Evolutionary conservation across 805 yeast genomes (phyloP), one percentile per base, ranked within the genome.

Genomic region (Candida tallmaniae): DNA sequence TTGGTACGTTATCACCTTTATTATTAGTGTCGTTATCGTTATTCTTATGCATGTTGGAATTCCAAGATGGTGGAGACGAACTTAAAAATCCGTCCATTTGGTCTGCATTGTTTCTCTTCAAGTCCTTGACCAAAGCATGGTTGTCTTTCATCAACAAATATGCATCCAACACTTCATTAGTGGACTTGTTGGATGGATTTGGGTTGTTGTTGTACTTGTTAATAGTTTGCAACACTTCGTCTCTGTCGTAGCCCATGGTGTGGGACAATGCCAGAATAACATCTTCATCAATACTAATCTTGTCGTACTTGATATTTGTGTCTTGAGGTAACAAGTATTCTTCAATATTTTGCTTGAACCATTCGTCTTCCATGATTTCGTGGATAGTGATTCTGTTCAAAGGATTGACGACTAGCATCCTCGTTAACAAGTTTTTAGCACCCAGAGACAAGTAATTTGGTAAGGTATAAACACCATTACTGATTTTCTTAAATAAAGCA

Each of bases 341-440:
- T 20, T 90, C 85, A 44, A 90, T 75, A 35, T 76, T 87, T 8
- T 76, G 76, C 46, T 77, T 80, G 62, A 89, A 89, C 97, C 97
- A 89, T 44, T 84, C 89, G 56, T 90, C 96, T 52, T 87, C 83
- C 81, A 88, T 79, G 29, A 90, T 86, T 55, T 86, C 96, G 51
- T 80, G 86, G 30, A 90, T 86, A 9, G 96, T 88, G 41, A 90
- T 89, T 65, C 97, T 78, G 55, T 88, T 87, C 54, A 89, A 68
- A 23, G 97, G 97, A 54, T 89, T 88, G 19, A 90, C 97, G 42
- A 89, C 95, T 38, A 89, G 73, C 97, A 90, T 90, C 54, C 82
- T 77, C 24, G 89, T 83, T 41, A 89, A 73, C 47, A 89, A 60
- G 48, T 78, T 76, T 48, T 86, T 81, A 3, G 97, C 95, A 4